Evolutionary conservation across 1,284 basidiomycete species (phyloP).

Genomic region (Heterobasidion irregulare): DNA sequence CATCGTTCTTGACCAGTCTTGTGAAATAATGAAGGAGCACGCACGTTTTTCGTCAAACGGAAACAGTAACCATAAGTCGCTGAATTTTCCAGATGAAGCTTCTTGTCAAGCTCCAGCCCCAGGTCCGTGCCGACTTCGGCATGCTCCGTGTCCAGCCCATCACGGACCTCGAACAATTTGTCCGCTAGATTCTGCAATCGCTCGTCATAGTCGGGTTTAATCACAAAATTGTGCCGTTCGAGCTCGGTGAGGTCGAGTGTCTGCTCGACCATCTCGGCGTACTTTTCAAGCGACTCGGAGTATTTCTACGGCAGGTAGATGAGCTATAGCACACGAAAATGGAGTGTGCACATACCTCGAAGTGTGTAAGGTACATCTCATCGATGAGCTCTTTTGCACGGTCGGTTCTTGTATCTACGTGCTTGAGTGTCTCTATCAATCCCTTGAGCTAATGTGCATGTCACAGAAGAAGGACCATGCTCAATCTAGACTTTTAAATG

Average conservation of each 20-base stretch:
- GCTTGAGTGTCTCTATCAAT: slow-evolving; percentile 58
- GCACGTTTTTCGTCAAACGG: slow-evolving; percentile 83
- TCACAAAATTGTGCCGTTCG: slow-evolving; percentile 80
- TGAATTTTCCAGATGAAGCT: slow-evolving; percentile 93
- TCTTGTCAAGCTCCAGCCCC: slow-evolving; percentile 87
- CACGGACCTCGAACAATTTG: slow-evolving; percentile 58
- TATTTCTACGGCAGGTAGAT: slow-evolving; percentile 39
- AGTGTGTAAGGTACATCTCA: slow-evolving; percentile 54
- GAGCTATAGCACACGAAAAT: not conserved
- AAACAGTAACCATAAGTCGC: slow-evolving; percentile 90
- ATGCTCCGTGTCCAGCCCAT: slow-evolving; percentile 85
- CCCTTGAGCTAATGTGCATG: slow-evolving; percentile 54
- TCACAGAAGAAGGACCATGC: not conserved
- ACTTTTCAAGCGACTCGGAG: slow-evolving; percentile 61
- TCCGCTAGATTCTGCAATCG: slow-evolving; percentile 65
- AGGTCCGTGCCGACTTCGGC: slow-evolving; percentile 65
- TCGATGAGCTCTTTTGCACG: slow-evolving; percentile 50
- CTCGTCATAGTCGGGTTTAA: slow-evolving; percentile 88
- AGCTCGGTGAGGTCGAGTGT: slow-evolving; percentile 91
- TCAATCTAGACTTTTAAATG: not conserved
- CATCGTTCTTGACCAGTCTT: not conserved
- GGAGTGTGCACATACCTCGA: slow-evolving; percentile 37
- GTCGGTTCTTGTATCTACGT: slow-evolving; percentile 38
- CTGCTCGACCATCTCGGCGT: slow-evolving; percentile 91
- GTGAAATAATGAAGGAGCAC: slow-evolving; percentile 18